Evolutionary conservation across 208 protist genomes (phyloP).

Genomic region (Trypanosoma theileri): DNA sequence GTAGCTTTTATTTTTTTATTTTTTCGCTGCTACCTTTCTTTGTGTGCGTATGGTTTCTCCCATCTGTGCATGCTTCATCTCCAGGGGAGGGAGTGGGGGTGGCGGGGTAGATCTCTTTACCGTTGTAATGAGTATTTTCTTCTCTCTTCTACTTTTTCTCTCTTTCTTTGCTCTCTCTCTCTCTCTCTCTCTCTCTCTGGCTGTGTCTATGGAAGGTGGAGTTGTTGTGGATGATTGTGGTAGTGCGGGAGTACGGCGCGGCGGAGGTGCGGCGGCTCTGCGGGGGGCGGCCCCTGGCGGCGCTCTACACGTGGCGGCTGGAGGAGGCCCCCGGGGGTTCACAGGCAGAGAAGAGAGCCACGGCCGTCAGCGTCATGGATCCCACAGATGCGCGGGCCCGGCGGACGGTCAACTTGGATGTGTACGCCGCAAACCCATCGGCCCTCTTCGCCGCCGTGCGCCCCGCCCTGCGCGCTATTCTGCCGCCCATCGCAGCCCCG

Average conservation of each 20-base stretch:
- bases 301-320: not conserved
- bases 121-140: too few relatives aligned
- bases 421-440: slow-evolving; percentile 15
- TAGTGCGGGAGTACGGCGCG: slow-evolving; percentile 40
- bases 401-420: slow-evolving; percentile 57
- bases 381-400: slow-evolving; percentile 45
- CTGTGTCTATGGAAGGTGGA: not conserved
- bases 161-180: not conserved
- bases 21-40: too few relatives aligned
- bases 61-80: too few relatives aligned
- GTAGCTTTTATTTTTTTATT: slow-evolving; percentile 13
- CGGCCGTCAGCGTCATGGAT: too few relatives aligned
- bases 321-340: not conserved
- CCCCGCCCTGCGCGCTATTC: slow-evolving; percentile 44
- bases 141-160: too few relatives aligned
- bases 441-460: slow-evolving; percentile 36
- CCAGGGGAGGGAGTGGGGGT: too few relatives aligned
- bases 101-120: too few relatives aligned
- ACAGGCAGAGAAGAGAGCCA: too few relatives aligned
- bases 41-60: too few relatives aligned
- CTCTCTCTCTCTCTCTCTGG: slow-evolving; percentile 18
- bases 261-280: slow-evolving; percentile 31
- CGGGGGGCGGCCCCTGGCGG: too few relatives aligned
- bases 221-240: slow-evolving; percentile 42
- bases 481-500: slow-evolving; percentile 33